These are phyloP conservation scores for Penicillium canescens DNA, from an alignment of 495 filamentous ascomycete species.

Conservation along the genomic window DNA sequence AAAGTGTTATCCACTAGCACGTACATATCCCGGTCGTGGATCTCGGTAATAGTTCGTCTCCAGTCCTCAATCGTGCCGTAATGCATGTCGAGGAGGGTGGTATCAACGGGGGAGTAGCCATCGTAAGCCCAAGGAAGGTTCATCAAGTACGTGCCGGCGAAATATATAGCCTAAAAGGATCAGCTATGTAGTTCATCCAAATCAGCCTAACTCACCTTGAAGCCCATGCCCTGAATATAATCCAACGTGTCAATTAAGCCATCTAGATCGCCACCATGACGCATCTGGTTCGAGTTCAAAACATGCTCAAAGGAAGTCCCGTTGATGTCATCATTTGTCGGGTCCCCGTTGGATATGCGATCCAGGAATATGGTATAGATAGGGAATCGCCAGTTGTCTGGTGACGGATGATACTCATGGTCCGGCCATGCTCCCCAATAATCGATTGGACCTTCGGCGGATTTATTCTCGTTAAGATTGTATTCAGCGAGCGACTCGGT, in stretches of 20 bases:
- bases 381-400: conserved; percentile 44
- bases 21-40: conserved; percentile 41
- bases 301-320: conserved; percentile 32
- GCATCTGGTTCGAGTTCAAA: conserved; percentile 37
- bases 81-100: conserved; percentile 41
- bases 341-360: conserved; percentile 41
- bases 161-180: conserved; percentile 28
- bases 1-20: conserved; percentile 42
- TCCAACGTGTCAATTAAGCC: conserved; percentile 37
- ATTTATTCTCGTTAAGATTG: conserved; percentile 41
- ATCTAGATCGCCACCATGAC: conserved; percentile 38
- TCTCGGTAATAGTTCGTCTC: conserved; percentile 30
- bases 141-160: conserved; percentile 40
- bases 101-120: conserved; percentile 39
- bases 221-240: conserved; percentile 42
- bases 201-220: conserved; percentile 19
- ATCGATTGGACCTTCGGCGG: conserved; percentile 30
- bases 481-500: conserved; percentile 23
- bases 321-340: conserved; percentile 19
- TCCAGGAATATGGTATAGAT: conserved; percentile 43
- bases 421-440: conserved; percentile 43
- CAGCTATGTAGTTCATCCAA: not conserved
- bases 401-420: conserved; percentile 40
- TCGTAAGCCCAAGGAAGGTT: conserved; percentile 46
- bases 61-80: conserved; percentile 38